Conservation (phyloP, 768 basidiomycete species). For the Russula virescens region DNA sequence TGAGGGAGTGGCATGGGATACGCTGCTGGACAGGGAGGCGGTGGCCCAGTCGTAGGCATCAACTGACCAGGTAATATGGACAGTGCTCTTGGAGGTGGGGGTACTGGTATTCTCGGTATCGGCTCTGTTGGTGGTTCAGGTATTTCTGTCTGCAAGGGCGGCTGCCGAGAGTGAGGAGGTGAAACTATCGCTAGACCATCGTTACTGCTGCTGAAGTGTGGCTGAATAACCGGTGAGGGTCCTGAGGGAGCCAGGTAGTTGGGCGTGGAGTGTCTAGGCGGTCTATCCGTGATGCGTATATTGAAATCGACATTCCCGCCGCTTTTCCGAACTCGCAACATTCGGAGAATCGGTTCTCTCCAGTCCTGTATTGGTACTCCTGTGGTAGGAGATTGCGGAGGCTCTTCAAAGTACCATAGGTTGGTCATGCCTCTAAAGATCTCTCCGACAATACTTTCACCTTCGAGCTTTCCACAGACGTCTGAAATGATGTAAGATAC, state of each 20-base stretch:
- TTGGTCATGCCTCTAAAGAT: neutral
- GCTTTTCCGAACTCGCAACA: neutral
- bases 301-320: neutral
- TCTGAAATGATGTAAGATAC: neutral
- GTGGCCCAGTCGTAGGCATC: too few relatives aligned
- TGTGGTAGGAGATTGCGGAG: neutral
- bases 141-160: neutral
- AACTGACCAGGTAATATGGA: too few relatives aligned
- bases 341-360: neutral
- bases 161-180: too few relatives aligned
- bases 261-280: neutral
- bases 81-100: too few relatives aligned
- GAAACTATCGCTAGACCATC: neutral
- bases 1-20: too few relatives aligned
- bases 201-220: neutral
- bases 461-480: conserved; percentile 2
- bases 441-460: neutral
- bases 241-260: neutral
- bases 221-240: too few relatives aligned
- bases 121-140: too few relatives aligned
- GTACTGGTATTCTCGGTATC: too few relatives aligned
- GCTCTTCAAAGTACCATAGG: neutral
- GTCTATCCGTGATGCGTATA: neutral
- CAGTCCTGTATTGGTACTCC: neutral
- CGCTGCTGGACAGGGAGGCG: too few relatives aligned